phyloP scores from a whole-genome alignment of 208 protist genomes.

The Trypanosoma cruzi region DNA sequence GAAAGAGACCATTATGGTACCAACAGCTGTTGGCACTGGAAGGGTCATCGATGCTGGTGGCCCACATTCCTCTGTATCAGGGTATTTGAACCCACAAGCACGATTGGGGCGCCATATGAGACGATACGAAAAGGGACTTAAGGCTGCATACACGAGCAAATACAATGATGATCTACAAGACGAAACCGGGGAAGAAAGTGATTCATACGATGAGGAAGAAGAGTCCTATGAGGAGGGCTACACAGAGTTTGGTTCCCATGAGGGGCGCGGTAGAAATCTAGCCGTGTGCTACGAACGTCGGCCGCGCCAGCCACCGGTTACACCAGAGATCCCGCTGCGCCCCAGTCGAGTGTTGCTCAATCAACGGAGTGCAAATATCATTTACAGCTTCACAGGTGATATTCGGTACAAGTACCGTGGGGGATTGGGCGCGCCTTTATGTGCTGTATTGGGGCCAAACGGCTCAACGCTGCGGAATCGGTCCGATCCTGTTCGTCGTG shows the following conservation, averaged over 20 bases:
- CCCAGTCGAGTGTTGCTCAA: conserved; percentile 21
- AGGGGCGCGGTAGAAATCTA: not conserved
- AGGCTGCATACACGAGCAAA: conserved; percentile 25
- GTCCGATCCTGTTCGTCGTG: conserved; percentile 71
- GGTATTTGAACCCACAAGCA: conserved; percentile 44
- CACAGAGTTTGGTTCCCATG: not conserved
- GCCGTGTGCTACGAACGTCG: conserved; percentile 4
- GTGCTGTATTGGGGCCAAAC: conserved; percentile 48
- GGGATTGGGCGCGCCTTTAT: conserved; percentile 38
- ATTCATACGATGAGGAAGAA: conserved; percentile 3
- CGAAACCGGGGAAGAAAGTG: not conserved
- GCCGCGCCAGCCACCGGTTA: conserved; percentile 7
- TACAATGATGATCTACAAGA: conserved; percentile 3
- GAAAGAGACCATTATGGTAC: conserved; percentile 15
- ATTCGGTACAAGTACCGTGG: conserved; percentile 62
- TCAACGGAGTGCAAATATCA: conserved; percentile 67
- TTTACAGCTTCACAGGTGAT: conserved; percentile 80
- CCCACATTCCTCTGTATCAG: conserved; percentile 5
- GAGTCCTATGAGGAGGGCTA: conserved; percentile 17
- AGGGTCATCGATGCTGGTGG: not conserved
- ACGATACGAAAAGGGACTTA: conserved; percentile 53
- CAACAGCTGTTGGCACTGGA: not conserved
- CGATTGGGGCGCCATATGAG: conserved; percentile 67
- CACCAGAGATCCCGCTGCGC: conserved; percentile 22
- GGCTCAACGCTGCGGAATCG: conserved; percentile 59